phyloP scores from a whole-genome alignment of 352 stramenopile species.

The Pythium biforme region DNA sequence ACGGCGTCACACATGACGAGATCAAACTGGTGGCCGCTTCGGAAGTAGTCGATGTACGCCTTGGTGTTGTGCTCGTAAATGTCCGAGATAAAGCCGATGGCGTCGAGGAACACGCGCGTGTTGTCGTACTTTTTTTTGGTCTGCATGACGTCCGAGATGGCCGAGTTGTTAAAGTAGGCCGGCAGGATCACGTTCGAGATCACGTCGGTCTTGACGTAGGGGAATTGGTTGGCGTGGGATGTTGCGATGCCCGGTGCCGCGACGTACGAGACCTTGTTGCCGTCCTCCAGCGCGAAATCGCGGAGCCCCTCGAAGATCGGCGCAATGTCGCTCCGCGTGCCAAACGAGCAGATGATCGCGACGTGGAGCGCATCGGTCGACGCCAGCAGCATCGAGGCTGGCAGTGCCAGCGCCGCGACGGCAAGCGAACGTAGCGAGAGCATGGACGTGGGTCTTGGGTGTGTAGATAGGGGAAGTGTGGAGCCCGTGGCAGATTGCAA shows the following conservation, averaged over 20 bases:
- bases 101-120: slow-evolving; percentile 25
- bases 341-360: slow-evolving; percentile 27
- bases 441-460: slow-evolving; percentile 1
- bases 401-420: slow-evolving; percentile 4
- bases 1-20: slow-evolving; percentile 27
- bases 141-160: slow-evolving; percentile 26
- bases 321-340: slow-evolving; percentile 26
- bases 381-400: slow-evolving; percentile 2
- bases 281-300: slow-evolving; percentile 16
- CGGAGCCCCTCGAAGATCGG: slow-evolving; percentile 27
- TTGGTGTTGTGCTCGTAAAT: slow-evolving; percentile 29
- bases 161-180: slow-evolving; percentile 29
- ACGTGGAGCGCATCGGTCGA: slow-evolving; percentile 21
- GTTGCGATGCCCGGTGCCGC: slow-evolving; percentile 20
- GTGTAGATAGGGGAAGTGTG: neutral
- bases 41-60: slow-evolving; percentile 25
- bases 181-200: slow-evolving; percentile 17
- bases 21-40: slow-evolving; percentile 14
- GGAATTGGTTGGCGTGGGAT: slow-evolving; percentile 22
- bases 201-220: slow-evolving; percentile 21
- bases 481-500: neutral
- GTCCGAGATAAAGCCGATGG: slow-evolving; percentile 23
- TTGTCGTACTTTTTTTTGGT: slow-evolving; percentile 28
- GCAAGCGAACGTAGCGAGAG: slow-evolving; percentile 7
- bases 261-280: slow-evolving; percentile 27